These are phyloP conservation scores for Collariella sp. DNA, from an alignment of 495 filamentous ascomycete species.

Conservation along the genomic window DNA sequence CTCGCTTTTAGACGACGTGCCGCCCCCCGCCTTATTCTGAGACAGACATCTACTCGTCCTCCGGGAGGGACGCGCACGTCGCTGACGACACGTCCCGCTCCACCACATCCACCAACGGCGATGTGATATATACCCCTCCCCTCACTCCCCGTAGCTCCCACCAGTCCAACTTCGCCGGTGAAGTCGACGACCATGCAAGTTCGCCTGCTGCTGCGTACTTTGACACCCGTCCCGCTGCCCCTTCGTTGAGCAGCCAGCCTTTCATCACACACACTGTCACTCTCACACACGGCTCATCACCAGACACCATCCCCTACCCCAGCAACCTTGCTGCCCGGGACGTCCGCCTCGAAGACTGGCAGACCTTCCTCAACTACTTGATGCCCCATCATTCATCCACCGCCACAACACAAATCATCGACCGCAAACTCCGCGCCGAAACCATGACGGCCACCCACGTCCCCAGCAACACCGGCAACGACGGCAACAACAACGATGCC, in stretches of 20 bases:
- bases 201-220: conserved; percentile 34
- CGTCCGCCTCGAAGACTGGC: conserved; percentile 39
- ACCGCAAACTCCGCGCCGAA: conserved; percentile 31
- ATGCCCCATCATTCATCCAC: conserved; percentile 25
- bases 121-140: conserved; percentile 41
- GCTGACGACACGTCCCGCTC: conserved; percentile 20
- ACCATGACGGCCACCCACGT: conserved; percentile 10
- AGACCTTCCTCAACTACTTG: conserved; percentile 42
- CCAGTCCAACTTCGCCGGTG: conserved; percentile 21
- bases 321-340: conserved; percentile 25
- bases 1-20: conserved; percentile 24
- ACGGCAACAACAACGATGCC: conserved; percentile 13
- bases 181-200: conserved; percentile 20
- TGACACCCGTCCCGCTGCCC: conserved; percentile 30
- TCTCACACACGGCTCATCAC: conserved; percentile 16
- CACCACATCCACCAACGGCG: conserved; percentile 29
- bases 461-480: too few species aligned
- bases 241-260: conserved; percentile 2
- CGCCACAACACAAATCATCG: conserved; percentile 28
- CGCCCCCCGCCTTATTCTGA: conserved; percentile 45
- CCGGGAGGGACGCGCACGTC: conserved; percentile 17
- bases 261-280: conserved; percentile 19
- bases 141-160: conserved; percentile 32
- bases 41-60: conserved; percentile 39
- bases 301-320: conserved; percentile 30